Conservation (phyloP, 164 flowering plant genomes). For the Dillenia turbinata region DNA sequence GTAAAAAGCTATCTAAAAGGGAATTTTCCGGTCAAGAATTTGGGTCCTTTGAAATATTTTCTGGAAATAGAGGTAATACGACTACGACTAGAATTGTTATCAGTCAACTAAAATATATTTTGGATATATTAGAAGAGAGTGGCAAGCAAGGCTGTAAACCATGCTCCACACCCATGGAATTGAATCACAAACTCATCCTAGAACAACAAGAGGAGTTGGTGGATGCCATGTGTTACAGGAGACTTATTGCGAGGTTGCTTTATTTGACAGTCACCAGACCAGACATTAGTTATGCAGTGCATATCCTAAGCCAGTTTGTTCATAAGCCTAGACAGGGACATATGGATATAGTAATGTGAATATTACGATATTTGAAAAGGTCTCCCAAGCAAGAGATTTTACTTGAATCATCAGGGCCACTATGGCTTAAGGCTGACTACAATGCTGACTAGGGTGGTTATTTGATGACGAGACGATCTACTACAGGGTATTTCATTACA, state of each 20-base stretch:
- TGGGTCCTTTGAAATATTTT: constrained; percentile 8
- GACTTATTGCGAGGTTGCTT: constrained; percentile 6
- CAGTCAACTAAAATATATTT: constrained; percentile 4
- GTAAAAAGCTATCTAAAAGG: not conserved
- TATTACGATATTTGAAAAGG: not conserved
- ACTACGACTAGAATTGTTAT: not conserved
- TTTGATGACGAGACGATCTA: not conserved
- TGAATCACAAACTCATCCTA: not conserved
- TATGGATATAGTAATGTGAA: not conserved
- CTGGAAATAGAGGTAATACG: constrained; percentile 9
- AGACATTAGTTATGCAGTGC: not conserved
- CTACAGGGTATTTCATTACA: not conserved
- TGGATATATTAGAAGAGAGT: constrained; percentile 1
- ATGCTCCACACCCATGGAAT: not conserved
- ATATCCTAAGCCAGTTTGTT: not conserved
- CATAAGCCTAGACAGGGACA: not conserved
- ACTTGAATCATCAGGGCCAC: not conserved
- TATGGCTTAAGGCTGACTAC: not conserved
- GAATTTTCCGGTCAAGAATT: not conserved
- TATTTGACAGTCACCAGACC: constrained; percentile 1
- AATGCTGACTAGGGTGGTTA: not conserved
- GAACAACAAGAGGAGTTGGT: too few relatives aligned
- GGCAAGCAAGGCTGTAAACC: not conserved
- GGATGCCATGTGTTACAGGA: not conserved
- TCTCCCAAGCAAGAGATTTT: constrained; percentile 6